Evolutionary conservation across 306 rosid genomes (phyloP).

Genomic region (Purshia tridentata): DNA sequence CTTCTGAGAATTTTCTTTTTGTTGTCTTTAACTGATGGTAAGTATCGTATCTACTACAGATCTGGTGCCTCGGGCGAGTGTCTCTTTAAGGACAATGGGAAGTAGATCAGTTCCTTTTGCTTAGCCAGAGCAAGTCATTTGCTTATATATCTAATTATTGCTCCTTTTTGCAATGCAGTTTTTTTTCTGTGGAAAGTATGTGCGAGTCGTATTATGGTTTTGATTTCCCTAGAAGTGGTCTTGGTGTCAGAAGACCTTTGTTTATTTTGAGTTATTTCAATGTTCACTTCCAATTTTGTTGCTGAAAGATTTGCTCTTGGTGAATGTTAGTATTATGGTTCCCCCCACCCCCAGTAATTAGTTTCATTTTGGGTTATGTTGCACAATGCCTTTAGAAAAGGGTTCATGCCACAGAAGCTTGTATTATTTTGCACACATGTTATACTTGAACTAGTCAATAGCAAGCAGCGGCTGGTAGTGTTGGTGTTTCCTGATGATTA

Average conservation of each 20-base stretch:
- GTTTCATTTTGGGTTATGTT: slow-evolving; percentile 19
- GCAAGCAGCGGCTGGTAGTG: slow-evolving; percentile 34
- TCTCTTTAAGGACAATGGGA: slow-evolving; percentile 48
- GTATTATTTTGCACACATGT: slow-evolving; percentile 28
- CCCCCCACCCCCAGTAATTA: slow-evolving; percentile 14
- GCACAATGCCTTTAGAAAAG: slow-evolving; percentile 24
- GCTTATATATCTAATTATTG: slow-evolving; percentile 28
- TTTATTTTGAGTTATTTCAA: slow-evolving; percentile 3
- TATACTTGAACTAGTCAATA: slow-evolving; percentile 21
- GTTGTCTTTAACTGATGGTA: slow-evolving; percentile 41
- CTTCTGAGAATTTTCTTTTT: slow-evolving; percentile 19
- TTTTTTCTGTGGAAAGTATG: slow-evolving; percentile 19
- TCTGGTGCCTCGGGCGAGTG: slow-evolving; percentile 44
- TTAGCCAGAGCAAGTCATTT: slow-evolving; percentile 30
- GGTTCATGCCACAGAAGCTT: slow-evolving; percentile 23
- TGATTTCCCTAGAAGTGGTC: slow-evolving; percentile 29
- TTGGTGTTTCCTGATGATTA: slow-evolving; percentile 40
- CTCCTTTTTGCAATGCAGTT: slow-evolving; percentile 22
- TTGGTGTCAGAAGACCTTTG: slow-evolving; percentile 27
- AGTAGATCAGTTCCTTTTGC: slow-evolving; percentile 46
- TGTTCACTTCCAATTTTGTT: slow-evolving; percentile 2
- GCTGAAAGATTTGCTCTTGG: slow-evolving; percentile 13
- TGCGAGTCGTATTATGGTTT: slow-evolving; percentile 23
- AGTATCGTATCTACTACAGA: slow-evolving; percentile 54
- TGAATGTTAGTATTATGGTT: slow-evolving; percentile 23